Evolutionary conservation across 805 yeast species (phyloP).

Genomic region (Wickerhamomyces bovis): DNA sequence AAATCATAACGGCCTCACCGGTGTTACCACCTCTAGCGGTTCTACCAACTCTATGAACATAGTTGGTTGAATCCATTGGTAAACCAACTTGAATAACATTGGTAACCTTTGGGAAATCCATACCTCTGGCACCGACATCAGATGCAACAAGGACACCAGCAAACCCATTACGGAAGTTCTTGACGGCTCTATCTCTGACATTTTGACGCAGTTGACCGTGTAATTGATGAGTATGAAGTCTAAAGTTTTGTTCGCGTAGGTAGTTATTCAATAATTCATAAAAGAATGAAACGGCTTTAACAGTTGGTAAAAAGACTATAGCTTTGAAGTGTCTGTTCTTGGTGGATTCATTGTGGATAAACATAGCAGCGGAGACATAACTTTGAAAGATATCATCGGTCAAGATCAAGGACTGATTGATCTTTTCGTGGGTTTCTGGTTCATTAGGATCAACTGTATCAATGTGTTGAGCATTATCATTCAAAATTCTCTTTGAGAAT

Average conservation of each 20-base stretch:
- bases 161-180: constrained; percentile 40
- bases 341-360: constrained; percentile 34
- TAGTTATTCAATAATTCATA: constrained; percentile 19
- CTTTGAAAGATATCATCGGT: constrained; percentile 52
- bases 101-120: constrained; percentile 86
- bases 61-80: constrained; percentile 70
- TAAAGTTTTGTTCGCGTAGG: constrained; percentile 18
- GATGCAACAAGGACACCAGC: constrained; percentile 70
- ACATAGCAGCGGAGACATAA: constrained; percentile 50
- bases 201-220: constrained; percentile 76
- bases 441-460: constrained; percentile 73
- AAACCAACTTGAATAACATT: constrained; percentile 81
- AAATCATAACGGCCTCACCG: constrained; percentile 64
- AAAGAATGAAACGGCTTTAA: constrained; percentile 53
- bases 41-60: constrained; percentile 91
- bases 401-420: constrained; percentile 58
- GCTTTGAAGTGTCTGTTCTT: constrained; percentile 57
- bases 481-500: constrained; percentile 58
- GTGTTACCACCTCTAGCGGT: constrained; percentile 87
- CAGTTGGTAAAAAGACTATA: constrained; percentile 78
- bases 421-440: constrained; percentile 74
- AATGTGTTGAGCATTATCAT: constrained; percentile 50
- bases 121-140: constrained; percentile 94
- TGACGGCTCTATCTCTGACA: constrained; percentile 56
- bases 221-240: constrained; percentile 34